phyloP scores from a whole-genome alignment of 75 land plant species.

The Sequoiadendron giganteum region DNA sequence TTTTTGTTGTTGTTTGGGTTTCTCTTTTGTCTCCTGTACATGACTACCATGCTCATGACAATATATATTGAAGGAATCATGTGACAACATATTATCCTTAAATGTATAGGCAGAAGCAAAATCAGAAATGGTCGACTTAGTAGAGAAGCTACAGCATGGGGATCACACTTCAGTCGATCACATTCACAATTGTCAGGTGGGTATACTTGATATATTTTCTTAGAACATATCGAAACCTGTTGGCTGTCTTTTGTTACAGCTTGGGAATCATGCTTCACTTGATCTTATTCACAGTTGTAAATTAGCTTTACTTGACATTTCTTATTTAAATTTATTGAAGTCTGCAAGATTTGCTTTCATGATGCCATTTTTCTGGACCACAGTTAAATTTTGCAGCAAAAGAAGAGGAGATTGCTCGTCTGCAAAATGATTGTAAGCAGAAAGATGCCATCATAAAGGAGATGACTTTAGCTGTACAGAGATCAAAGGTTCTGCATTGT shows the following conservation, averaged over 20 bases:
- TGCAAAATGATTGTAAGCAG: constrained; percentile 55
- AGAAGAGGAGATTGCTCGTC: constrained; percentile 56
- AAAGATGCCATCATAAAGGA: constrained; percentile 63
- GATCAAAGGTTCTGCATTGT: constrained; percentile 34
- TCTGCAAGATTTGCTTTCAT: background rate
- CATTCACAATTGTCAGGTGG: background rate
- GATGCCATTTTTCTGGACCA: constrained; percentile 5
- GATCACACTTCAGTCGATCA: background rate
- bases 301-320: background rate
- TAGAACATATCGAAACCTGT: background rate
- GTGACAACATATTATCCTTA: background rate
- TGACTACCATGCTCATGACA: background rate
- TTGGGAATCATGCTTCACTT: background rate
- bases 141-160: background rate
- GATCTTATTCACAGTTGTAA: background rate
- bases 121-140: background rate
- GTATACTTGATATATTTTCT: background rate
- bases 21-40: background rate
- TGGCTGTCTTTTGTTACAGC: background rate
- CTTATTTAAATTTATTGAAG: background rate
- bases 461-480: constrained; percentile 33
- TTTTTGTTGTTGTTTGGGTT: too few species aligned
- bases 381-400: constrained; percentile 43
- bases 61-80: background rate
- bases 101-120: background rate